Conservation (phyloP, 371 early-diverging fungal species). For the Mortierella sp. region DNA sequence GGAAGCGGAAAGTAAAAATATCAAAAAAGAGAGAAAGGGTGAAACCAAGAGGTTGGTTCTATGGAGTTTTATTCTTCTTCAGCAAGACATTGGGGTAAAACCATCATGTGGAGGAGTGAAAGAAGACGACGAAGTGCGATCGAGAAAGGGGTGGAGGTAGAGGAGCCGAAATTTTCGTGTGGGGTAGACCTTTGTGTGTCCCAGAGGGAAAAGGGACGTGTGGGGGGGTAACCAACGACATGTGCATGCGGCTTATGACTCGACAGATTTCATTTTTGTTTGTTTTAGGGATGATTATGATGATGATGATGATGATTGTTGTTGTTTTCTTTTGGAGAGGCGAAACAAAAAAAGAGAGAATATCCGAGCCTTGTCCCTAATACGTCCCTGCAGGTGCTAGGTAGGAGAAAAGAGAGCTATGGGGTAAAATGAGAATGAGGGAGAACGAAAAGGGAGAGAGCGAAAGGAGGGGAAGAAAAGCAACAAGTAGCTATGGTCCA, state of each 20-base stretch:
- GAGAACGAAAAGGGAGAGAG: not conserved
- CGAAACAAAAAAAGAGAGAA: not conserved
- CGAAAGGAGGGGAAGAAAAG: not conserved
- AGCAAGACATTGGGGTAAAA: not conserved
- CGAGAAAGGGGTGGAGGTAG: slow-evolving; percentile 1
- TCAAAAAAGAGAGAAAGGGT: not conserved
- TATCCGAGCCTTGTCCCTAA: not conserved
- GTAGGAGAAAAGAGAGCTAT: not conserved
- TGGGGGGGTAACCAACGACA: not conserved
- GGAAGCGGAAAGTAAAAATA: not conserved
- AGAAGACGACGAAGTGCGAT: not conserved
- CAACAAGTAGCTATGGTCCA: not conserved
- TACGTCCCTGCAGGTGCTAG: not conserved
- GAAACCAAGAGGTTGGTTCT: not conserved
- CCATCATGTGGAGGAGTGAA: not conserved
- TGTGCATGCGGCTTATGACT: not conserved
- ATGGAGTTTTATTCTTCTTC: not conserved
- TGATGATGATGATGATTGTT: not conserved
- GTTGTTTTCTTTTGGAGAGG: not conserved
- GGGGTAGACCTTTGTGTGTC: not conserved
- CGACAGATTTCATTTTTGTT: not conserved
- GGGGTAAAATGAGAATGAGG: not conserved
- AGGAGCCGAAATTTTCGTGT: not conserved
- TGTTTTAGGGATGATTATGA: not conserved
- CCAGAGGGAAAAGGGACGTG: not conserved